These are phyloP conservation scores for Komagataella mondaviorum DNA, from an alignment of 805 yeast genomes.

Conservation along the genomic window DNA sequence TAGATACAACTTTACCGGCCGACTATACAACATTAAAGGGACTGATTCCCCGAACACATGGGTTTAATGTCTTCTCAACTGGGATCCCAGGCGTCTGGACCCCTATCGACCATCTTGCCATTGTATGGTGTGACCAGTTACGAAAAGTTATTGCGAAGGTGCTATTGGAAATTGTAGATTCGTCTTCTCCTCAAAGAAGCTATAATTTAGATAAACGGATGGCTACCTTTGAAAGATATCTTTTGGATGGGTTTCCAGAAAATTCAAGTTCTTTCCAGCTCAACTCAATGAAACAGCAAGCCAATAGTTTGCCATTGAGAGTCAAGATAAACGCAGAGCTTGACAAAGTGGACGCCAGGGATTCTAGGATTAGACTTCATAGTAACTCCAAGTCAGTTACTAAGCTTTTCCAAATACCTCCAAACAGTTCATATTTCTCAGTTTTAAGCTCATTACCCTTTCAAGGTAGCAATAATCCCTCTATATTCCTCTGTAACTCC, in stretches of 20 bases:
- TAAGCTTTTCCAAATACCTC: background rate
- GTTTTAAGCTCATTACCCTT: background rate
- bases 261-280: conserved; percentile 8
- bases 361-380: background rate
- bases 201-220: conserved; percentile 41
- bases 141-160: conserved; percentile 48
- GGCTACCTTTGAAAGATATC: conserved; percentile 30
- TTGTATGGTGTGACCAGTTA: conserved; percentile 92
- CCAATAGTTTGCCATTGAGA: background rate
- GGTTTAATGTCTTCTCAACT: conserved; percentile 72
- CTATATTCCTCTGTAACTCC: background rate
- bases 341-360: background rate
- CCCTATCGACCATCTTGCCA: conserved; percentile 86
- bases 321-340: background rate
- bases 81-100: conserved; percentile 91
- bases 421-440: background rate
- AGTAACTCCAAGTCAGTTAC: background rate
- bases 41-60: conserved; percentile 59
- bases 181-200: conserved; percentile 31
- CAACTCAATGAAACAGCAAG: background rate
- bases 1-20: conserved; percentile 74
- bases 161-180: conserved; percentile 48
- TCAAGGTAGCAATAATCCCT: background rate
- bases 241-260: conserved; percentile 46
- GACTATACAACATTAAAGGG: conserved; percentile 73